Conservation (phyloP, 2,329 filamentous ascomycete species). For the Aspergillus sp. region DNA sequence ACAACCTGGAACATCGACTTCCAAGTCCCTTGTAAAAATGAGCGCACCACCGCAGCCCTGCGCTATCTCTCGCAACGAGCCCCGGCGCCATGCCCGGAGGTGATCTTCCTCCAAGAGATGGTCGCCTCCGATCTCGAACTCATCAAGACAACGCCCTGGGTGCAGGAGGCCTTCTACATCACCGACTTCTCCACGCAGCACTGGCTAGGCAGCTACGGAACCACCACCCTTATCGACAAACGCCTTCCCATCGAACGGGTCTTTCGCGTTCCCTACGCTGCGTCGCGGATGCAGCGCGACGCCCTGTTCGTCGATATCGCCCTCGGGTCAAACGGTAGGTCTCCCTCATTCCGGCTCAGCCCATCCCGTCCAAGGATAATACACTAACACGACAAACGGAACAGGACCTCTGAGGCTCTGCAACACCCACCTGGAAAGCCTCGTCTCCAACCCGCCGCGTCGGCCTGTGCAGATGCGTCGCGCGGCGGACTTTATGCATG, state of each 20-base stretch:
- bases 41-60: constrained; percentile 45
- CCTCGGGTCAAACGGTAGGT: neutral
- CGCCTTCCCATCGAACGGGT: constrained; percentile 43
- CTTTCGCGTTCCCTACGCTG: constrained; percentile 53
- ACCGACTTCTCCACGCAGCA: constrained; percentile 46
- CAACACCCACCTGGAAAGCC: constrained; percentile 59
- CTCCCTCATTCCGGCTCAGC: neutral
- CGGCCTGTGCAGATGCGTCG: constrained; percentile 50
- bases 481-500: constrained; percentile 46
- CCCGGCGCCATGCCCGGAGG: constrained; percentile 23
- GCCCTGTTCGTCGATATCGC: constrained; percentile 55
- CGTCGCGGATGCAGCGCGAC: constrained; percentile 53
- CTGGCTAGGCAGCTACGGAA: constrained; percentile 54
- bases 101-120: constrained; percentile 58
- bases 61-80: constrained; percentile 32
- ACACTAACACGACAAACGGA: neutral
- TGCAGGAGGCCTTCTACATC: constrained; percentile 48
- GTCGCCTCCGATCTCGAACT: constrained; percentile 44
- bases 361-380: neutral
- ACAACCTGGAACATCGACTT: constrained; percentile 54
- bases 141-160: constrained; percentile 48
- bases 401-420: constrained; percentile 47
- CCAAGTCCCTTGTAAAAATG: constrained; percentile 34
- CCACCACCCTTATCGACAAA: constrained; percentile 52
- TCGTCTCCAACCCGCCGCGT: constrained; percentile 49